phyloP scores from a whole-genome alignment of 352 stramenopile genomes.

The Phytophthora pseudosyringae region DNA sequence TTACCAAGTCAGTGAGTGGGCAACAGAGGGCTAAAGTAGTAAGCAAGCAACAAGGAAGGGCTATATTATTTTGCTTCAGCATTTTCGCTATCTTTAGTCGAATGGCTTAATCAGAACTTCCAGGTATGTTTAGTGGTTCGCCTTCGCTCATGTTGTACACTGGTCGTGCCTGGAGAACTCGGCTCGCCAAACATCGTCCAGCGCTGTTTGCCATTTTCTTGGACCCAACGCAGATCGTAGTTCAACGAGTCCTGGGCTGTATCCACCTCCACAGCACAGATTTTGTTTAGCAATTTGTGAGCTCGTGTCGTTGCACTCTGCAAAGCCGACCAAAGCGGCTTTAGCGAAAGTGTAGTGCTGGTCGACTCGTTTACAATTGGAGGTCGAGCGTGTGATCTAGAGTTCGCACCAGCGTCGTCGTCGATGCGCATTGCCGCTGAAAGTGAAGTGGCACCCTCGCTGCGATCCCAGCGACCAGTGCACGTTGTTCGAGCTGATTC shows the following conservation, averaged over 20 bases:
- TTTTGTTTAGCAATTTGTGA: slow-evolving; percentile 10
- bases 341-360: not conserved
- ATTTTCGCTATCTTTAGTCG: slow-evolving; percentile 23
- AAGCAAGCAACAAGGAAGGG: not conserved
- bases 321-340: slow-evolving; percentile 7
- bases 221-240: slow-evolving; percentile 29
- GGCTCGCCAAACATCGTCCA: slow-evolving; percentile 42
- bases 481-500: not conserved
- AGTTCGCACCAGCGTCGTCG: slow-evolving; percentile 1
- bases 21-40: not conserved
- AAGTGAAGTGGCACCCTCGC: not conserved
- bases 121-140: slow-evolving; percentile 2
- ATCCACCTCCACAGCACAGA: not conserved
- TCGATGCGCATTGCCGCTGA: not conserved
- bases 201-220: slow-evolving; percentile 13
- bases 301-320: slow-evolving; percentile 11
- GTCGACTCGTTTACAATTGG: not conserved
- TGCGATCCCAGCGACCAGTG: not conserved
- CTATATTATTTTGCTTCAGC: not conserved
- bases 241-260: slow-evolving; percentile 14
- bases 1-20: not conserved
- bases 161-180: not conserved
- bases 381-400: not conserved
- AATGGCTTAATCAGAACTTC: slow-evolving; percentile 19
- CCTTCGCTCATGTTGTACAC: not conserved